phyloP scores from a whole-genome alignment of 306 rosid genomes.

The Trichosanthes cucumerina region DNA sequence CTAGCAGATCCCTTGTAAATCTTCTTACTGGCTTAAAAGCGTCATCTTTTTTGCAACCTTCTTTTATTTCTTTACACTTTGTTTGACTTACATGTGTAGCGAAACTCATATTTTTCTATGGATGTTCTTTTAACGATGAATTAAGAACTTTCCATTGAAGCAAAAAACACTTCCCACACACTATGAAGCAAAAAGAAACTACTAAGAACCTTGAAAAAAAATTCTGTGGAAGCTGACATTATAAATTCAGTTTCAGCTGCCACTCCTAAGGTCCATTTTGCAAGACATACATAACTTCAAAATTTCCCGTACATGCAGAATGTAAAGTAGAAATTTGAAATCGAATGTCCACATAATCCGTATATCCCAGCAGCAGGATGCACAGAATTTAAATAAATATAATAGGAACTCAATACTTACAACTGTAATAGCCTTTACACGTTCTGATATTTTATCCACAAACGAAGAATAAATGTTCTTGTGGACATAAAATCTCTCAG shows the following conservation, averaged over 20 bases:
- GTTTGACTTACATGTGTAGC: background rate
- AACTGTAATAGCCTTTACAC: conserved; percentile 72
- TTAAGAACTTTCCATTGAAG: background rate
- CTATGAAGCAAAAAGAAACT: background rate
- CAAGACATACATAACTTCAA: background rate
- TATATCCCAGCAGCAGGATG: conserved; percentile 1
- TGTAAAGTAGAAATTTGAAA: background rate
- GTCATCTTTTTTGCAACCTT: background rate
- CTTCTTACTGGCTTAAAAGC: background rate
- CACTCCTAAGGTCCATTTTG: background rate
- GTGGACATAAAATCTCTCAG: conserved; percentile 91
- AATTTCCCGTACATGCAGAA: background rate
- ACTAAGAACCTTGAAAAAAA: background rate
- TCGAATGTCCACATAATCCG: background rate
- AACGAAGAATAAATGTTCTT: conserved; percentile 64
- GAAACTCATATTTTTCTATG: background rate
- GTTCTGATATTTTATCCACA: conserved; percentile 56
- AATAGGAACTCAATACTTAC: conserved; percentile 38
- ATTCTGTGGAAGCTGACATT: background rate
- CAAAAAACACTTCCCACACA: background rate
- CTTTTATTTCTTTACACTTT: background rate
- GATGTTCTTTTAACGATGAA: background rate
- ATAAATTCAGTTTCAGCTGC: background rate
- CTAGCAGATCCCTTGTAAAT: background rate
- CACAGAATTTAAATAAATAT: background rate